Base-by-base conservation (phyloP, 768 basidiomycete species). In the Chiua virens region DNA sequence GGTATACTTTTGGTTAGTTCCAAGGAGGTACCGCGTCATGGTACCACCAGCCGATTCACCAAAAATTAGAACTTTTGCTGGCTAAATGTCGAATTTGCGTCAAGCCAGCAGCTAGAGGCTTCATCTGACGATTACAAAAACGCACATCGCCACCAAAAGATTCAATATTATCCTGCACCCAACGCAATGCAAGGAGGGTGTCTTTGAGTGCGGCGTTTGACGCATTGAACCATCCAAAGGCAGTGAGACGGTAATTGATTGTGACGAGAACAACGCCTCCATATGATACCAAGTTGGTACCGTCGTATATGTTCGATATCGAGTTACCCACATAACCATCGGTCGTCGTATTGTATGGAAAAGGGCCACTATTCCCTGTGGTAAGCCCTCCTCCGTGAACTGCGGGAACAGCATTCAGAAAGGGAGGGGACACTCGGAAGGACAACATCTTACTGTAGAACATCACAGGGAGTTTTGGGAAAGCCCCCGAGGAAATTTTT, bases 71-170 rank as follows among this genome's bases (percentile, higher is more conserved):
- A 56, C 56, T 43, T 36, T 61, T 22, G 59, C 48, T 27, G 50
- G 50, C 54, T 61, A 23, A 23, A 8, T 8, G 18, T 20, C 5
- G 3, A 14, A 39, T 54, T 23, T 25, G 25, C 25, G 25, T 25
- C 25, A 25, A 25, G 8, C 25, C 25, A 25, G 8, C 25, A 25
- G 25, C 25, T n/a, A 25, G 4, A 4, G 25, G 8, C 4, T 4
- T 4, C 25, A 25, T 25, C 25, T 25, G 25, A 25, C 25, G 25
- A 8, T 25, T 28, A 10, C 9, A 6, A 13, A 42, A 18, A 41
- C 52, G 15, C 21, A 63, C 62, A 45, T 75, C 72, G 1, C 75
- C 74, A 6, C 74, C 72, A 48, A 75, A 76, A 14, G 59, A 51
- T 27, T 17, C n/a, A n/a, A n/a, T n/a, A n/a, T n/a, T n/a, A n/a